Conservation (phyloP, 164 flowering plant genomes). For the Paratinospora sagittata region DNA sequence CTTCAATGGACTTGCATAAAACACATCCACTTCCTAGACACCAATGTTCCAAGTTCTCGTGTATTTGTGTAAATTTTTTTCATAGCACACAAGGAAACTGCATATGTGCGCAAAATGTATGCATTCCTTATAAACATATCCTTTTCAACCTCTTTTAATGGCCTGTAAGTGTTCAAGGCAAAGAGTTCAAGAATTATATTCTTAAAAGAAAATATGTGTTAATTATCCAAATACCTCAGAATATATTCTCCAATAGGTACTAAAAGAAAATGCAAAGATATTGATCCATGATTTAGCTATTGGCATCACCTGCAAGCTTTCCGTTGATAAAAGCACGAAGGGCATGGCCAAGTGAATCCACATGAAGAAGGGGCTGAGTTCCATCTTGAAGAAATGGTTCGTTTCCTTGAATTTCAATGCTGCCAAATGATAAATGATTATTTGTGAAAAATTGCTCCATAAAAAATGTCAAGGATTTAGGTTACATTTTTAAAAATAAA, state of each 20-base stretch:
- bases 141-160: too few species aligned
- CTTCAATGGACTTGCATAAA: too few species aligned
- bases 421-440: slow-evolving; percentile 27
- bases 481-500: background rate
- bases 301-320: slow-evolving; percentile 60
- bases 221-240: background rate
- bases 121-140: too few species aligned
- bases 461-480: background rate
- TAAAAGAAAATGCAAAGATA: background rate
- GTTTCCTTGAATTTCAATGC: slow-evolving; percentile 41
- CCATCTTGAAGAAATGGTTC: slow-evolving; percentile 66
- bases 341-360: slow-evolving; percentile 86
- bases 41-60: too few species aligned
- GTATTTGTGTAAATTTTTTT: too few species aligned
- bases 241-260: background rate
- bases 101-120: too few species aligned
- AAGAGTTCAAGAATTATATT: too few species aligned
- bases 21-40: too few species aligned
- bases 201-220: too few species aligned
- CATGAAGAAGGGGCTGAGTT: slow-evolving; percentile 60
- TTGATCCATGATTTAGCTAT: background rate
- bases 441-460: background rate
- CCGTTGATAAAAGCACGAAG: slow-evolving; percentile 79
- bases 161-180: too few species aligned
- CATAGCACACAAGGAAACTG: too few species aligned